Conservation (phyloP, 179 eudicot species). For the Beta macrorhiza region DNA sequence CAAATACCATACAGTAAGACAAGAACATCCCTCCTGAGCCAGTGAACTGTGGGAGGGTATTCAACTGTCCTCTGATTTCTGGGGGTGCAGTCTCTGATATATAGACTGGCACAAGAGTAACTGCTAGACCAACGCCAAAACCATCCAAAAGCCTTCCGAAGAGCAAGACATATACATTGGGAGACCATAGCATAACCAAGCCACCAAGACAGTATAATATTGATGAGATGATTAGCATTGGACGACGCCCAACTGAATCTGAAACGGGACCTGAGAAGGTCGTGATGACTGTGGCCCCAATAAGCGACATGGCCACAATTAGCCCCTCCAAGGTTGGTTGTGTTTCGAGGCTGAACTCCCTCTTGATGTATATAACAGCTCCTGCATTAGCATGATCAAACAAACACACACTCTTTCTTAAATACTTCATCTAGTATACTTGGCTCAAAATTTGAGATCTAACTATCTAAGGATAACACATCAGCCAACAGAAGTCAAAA, state of each 20-base stretch:
- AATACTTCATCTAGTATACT: background rate
- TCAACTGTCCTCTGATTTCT: constrained; percentile 46
- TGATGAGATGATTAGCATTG: constrained; percentile 45
- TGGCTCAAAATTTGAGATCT: background rate
- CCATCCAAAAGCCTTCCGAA: constrained; percentile 43
- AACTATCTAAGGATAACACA: background rate
- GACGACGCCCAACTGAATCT: constrained; percentile 43
- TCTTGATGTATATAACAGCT: constrained; percentile 47
- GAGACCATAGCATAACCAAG: constrained; percentile 49
- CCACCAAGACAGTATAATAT: constrained; percentile 40
- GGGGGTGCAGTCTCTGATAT: constrained; percentile 50
- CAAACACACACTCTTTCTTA: background rate
- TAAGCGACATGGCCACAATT: constrained; percentile 49
- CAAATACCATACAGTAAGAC: constrained; percentile 54
- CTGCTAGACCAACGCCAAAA: constrained; percentile 50
- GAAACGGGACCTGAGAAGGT: constrained; percentile 47
- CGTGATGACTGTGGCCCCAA: constrained; percentile 48
- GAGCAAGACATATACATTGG: constrained; percentile 46
- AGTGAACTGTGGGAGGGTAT: constrained; percentile 53
- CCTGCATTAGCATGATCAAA: constrained; percentile 31
- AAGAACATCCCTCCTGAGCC: constrained; percentile 51
- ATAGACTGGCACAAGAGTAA: constrained; percentile 46
- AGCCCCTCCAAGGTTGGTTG: constrained; percentile 48
- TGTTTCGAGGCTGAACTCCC: constrained; percentile 42
- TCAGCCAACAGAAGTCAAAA: background rate